phyloP scores from a whole-genome alignment of 1,284 basidiomycete species.

The Pyrrhoderma lamaoense region DNA sequence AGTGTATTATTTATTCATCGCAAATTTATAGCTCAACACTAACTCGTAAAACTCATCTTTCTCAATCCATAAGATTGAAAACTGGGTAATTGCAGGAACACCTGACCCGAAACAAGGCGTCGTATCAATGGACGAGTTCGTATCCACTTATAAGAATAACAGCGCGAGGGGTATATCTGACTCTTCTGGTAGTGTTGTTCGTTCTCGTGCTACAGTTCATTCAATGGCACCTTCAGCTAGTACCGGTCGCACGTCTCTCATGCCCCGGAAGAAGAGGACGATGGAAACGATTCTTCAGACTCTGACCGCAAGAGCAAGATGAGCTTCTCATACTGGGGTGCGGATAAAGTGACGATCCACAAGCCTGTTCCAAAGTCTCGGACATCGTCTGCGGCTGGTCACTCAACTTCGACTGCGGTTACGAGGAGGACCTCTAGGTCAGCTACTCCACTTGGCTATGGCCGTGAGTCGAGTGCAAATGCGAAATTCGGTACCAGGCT shows the following conservation, averaged over 20 bases:
- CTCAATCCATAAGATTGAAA: conserved; percentile 64
- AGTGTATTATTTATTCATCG: neutral
- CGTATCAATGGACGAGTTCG: conserved; percentile 81
- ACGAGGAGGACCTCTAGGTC: conserved; percentile 42
- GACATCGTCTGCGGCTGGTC: neutral
- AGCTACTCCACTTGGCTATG: conserved; percentile 48
- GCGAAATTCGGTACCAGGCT: conserved; percentile 78
- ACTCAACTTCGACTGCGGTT: conserved; percentile 23
- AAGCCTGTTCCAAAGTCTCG: conserved; percentile 59
- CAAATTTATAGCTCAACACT: no score
- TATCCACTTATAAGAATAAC: neutral
- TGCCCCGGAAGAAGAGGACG: conserved; percentile 59
- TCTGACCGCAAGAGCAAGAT: conserved; percentile 84
- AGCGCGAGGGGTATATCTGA: conserved; percentile 15
- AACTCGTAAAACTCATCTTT: no score
- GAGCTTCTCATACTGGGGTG: conserved; percentile 88
- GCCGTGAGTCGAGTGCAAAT: conserved; percentile 73
- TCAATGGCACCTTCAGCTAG: conserved; percentile 28
- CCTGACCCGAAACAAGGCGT: conserved; percentile 65
- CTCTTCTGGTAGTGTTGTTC: conserved; percentile 47
- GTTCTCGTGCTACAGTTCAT: conserved; percentile 54
- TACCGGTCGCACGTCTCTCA: conserved; percentile 49
- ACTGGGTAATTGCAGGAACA: conserved; percentile 77
- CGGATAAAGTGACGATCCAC: conserved; percentile 78
- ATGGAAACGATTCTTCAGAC: conserved; percentile 62